Evolutionary conservation across 352 stramenopile genomes (phyloP), one percentile per base, ranked within the genome.

Genomic region (Phytophthora citricola): DNA sequence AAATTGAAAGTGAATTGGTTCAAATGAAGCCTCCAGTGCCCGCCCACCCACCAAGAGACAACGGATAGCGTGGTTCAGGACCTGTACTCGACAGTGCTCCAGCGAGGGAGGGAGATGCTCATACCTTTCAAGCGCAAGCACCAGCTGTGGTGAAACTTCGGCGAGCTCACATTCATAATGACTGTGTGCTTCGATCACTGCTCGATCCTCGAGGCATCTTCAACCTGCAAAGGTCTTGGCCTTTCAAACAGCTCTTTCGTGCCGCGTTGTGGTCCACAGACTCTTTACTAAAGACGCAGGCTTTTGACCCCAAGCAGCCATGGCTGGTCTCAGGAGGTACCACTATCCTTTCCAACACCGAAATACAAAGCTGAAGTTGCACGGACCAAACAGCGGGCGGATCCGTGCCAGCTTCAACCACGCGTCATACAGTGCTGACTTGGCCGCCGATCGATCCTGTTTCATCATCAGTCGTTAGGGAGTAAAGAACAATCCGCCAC

Each of bases 1-100:
- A 66, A 55, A 48, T 58, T 15, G 39, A 58, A 66, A 66, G 40
- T 66, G 39, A 59, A 39, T 32, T 56, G 22, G 15, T 8, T 17
- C 5, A 31, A 43, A 41, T 41, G 36, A 20, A 41, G 12, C 1
- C 22, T 49, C 5, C 27, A 20, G 27, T 39, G 27, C 27, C 26
- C 27, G 12, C 27, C 5, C 17, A 46, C 4, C 40, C 39, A 45
- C 40, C 41, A 48, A 48, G 41, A 9, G 22, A 4, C 20, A 48
- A 48, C 2, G 7, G 41, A 29, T 48, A 29, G 17, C 15, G 36
- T 43, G 11, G 4, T 34, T 34, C 7, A 34, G 31, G 31, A 43
- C 15, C 17, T 46, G 15, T 27, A 46, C 3, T 46, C 15, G 17
- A 22, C 40, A 20, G 17, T 46, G 17, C 17, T 20, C 17, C 17